Evolutionary conservation across 148 eudicot genomes (phyloP).

Genomic region (Arbutus unedo): DNA sequence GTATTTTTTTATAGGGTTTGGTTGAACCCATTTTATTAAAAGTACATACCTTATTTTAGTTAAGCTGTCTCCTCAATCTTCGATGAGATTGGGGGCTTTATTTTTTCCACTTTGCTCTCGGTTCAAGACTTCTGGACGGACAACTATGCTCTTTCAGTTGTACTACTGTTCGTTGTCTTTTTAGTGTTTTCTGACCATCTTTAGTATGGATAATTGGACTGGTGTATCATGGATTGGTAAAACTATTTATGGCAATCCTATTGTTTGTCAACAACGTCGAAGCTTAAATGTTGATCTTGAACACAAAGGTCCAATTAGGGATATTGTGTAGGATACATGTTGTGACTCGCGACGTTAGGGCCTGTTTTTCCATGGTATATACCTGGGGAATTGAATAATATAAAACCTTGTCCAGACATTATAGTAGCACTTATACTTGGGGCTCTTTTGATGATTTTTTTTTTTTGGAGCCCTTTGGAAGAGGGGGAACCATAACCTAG

Average conservation of each 20-base stretch:
- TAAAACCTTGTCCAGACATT: background rate
- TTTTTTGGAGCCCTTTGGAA: background rate
- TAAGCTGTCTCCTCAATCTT: background rate
- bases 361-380: background rate
- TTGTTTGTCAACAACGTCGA: background rate
- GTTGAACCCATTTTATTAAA: background rate
- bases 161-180: background rate
- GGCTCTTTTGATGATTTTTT: slow-evolving; percentile 5
- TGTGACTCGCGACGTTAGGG: background rate
- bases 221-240: background rate
- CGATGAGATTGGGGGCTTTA: background rate
- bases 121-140: background rate
- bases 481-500: background rate
- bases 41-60: background rate
- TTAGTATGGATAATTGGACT: background rate
- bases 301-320: background rate
- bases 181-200: background rate
- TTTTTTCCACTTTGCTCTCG: background rate
- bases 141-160: background rate
- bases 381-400: background rate
- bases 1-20: background rate
- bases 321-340: background rate
- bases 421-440: background rate
- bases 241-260: background rate
- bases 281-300: background rate